These are phyloP conservation scores for Colletotrichum cuscutae DNA, from an alignment of 2,329 filamentous ascomycete genomes.

Conservation along the genomic window DNA sequence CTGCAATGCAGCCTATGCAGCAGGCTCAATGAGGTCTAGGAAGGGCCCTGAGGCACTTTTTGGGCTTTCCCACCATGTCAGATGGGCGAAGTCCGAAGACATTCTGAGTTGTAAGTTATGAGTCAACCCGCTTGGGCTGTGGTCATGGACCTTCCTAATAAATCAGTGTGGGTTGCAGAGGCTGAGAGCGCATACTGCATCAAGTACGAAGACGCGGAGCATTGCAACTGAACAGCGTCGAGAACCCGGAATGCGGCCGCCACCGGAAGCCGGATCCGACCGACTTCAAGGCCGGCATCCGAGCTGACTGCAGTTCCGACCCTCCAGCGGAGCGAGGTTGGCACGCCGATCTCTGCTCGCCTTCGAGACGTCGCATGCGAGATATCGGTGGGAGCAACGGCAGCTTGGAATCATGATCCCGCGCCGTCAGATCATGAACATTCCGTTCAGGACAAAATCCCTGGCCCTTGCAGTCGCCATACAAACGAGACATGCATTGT, in stretches of 20 bases:
- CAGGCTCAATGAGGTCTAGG: conserved; percentile 11
- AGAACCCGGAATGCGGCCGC: not conserved
- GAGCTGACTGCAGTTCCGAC: conserved; percentile 3
- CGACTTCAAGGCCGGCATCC: not conserved
- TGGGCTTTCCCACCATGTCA: not conserved
- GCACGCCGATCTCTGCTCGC: not conserved
- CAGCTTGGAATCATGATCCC: not conserved
- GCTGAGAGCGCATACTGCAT: not conserved
- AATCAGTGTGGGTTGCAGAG: not conserved
- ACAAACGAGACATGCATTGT: not conserved
- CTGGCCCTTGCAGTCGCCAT: not conserved
- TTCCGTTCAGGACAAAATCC: not conserved
- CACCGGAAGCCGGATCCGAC: not conserved
- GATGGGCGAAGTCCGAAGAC: not conserved
- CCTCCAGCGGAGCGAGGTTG: not conserved
- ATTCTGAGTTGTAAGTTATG: not conserved
- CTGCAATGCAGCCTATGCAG: conserved; percentile 10
- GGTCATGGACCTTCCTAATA: not conserved
- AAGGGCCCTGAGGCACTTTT: not conserved
- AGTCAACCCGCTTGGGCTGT: not conserved
- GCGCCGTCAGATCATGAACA: not conserved
- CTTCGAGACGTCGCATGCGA: not conserved
- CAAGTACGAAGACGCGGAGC: not conserved
- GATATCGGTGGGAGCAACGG: not conserved
- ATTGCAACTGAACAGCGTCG: not conserved